Conservation (phyloP, 2,329 filamentous ascomycete genomes). For the Camillea tinctor region DNA sequence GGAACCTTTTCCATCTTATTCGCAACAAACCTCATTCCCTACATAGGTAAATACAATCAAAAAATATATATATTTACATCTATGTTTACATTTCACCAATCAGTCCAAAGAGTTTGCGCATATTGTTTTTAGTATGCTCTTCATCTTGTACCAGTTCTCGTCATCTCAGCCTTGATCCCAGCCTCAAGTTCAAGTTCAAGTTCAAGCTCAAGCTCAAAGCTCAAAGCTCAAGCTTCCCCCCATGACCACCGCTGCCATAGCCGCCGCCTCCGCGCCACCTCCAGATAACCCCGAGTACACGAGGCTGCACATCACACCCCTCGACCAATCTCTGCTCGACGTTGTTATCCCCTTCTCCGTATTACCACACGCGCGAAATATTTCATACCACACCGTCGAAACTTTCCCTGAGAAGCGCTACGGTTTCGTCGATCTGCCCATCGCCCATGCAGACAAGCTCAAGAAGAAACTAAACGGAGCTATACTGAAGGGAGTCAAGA, state of each 20-base stretch:
- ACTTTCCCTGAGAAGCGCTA: constrained; percentile 89
- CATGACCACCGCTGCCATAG: constrained; percentile 20
- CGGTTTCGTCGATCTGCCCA: constrained; percentile 84
- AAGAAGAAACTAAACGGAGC: constrained; percentile 88
- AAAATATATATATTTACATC: no score
- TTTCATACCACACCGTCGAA: constrained; percentile 84
- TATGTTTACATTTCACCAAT: no score
- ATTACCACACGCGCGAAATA: constrained; percentile 66
- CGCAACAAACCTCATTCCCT: neutral
- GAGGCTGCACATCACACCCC: constrained; percentile 84
- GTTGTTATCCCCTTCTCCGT: constrained; percentile 69
- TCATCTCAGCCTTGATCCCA: no score
- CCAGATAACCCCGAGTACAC: constrained; percentile 34
- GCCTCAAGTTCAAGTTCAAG: no score
- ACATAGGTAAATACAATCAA: neutral
- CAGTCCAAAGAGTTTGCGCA: no score
- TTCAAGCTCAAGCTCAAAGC: no score
- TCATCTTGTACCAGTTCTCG: no score
- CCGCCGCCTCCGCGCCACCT: constrained; percentile 8
- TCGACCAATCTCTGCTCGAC: constrained; percentile 72
- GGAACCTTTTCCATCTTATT: neutral
- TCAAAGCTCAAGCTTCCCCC: no score
- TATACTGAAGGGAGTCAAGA: constrained; percentile 79
- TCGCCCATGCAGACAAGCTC: constrained; percentile 81
- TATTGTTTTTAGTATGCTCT: no score